Conservation (phyloP, 2,329 filamentous ascomycete genomes). For the Dichotomopilus funicola region DNA sequence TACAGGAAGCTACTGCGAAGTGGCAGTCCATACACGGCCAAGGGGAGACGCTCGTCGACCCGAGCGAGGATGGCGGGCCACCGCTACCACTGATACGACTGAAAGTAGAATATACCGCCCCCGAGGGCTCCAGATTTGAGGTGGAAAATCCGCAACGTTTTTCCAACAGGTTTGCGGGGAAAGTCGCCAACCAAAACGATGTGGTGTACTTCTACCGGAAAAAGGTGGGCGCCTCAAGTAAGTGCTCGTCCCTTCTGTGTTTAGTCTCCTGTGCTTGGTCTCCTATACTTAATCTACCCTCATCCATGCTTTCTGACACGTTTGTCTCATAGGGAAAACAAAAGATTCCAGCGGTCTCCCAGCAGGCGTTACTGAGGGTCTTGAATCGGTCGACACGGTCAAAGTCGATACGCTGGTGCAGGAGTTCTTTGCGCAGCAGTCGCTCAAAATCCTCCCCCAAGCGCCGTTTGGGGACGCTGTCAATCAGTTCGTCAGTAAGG, state of each 20-base stretch:
- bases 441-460: slow-evolving; percentile 85
- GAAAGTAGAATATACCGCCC: slow-evolving; percentile 82
- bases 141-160: slow-evolving; percentile 94
- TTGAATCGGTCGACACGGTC: slow-evolving; percentile 63
- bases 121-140: slow-evolving; percentile 79
- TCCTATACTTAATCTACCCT: too few species aligned
- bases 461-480: slow-evolving; percentile 91
- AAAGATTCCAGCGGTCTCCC: slow-evolving; percentile 52
- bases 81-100: slow-evolving; percentile 82
- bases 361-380: slow-evolving; percentile 56
- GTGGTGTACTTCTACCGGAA: slow-evolving; percentile 90
- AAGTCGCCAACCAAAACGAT: slow-evolving; percentile 88
- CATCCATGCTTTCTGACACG: slow-evolving; percentile 3
- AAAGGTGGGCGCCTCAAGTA: slow-evolving; percentile 55
- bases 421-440: slow-evolving; percentile 81
- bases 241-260: slow-evolving; percentile 18
- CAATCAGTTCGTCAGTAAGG: slow-evolving; percentile 86
- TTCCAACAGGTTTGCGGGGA: slow-evolving; percentile 84
- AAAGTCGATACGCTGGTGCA: slow-evolving; percentile 85
- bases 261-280: too few species aligned
- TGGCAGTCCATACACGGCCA: slow-evolving; percentile 75
- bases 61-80: slow-evolving; percentile 48
- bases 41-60: slow-evolving; percentile 44
- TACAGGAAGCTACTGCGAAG: slow-evolving; percentile 71
- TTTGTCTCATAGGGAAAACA: slow-evolving; percentile 29